phyloP scores from a whole-genome alignment of 768 basidiomycete species.

The Nidularia sp. region DNA sequence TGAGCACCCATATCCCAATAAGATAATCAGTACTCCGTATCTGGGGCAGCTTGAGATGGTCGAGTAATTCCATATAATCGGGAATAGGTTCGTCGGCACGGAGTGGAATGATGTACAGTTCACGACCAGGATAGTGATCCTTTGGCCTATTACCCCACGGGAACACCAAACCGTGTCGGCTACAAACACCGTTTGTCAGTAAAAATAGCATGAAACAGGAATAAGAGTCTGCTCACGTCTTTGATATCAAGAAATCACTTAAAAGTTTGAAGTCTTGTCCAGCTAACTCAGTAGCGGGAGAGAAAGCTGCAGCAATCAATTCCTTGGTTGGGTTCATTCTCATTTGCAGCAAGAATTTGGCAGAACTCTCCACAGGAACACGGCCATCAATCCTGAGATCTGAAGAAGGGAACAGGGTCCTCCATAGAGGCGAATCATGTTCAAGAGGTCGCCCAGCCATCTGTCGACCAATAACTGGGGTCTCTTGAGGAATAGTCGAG shows the following conservation, averaged over 20 bases:
- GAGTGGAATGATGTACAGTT: slow-evolving; percentile 83
- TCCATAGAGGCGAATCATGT: slow-evolving; percentile 63
- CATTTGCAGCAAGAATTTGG: slow-evolving; percentile 75
- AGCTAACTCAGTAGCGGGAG: slow-evolving; percentile 40
- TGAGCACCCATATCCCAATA: slow-evolving; percentile 82
- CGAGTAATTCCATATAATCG: slow-evolving; percentile 81
- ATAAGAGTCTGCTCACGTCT: slow-evolving; percentile 46
- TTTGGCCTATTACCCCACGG: slow-evolving; percentile 80
- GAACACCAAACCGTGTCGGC: slow-evolving; percentile 83
- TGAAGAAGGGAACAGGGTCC: slow-evolving; percentile 67
- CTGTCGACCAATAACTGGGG: slow-evolving; percentile 67
- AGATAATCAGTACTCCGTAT: slow-evolving; percentile 61
- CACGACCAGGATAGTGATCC: slow-evolving; percentile 74
- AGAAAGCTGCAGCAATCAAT: slow-evolving; percentile 72
- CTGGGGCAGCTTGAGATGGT: slow-evolving; percentile 68
- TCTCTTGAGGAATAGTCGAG: slow-evolving; percentile 63
- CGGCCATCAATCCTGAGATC: slow-evolving; percentile 79
- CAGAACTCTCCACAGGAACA: slow-evolving; percentile 71
- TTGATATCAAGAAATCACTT: slow-evolving; percentile 63
- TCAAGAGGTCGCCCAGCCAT: slow-evolving; percentile 69
- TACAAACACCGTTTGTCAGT: slow-evolving; percentile 31
- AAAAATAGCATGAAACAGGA: not conserved
- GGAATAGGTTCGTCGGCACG: slow-evolving; percentile 63
- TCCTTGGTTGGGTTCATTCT: slow-evolving; percentile 76
- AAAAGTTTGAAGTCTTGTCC: slow-evolving; percentile 56